These are phyloP conservation scores for Solanum chiquidenum DNA, from an alignment of 257 asterid species.

Conservation along the genomic window DNA sequence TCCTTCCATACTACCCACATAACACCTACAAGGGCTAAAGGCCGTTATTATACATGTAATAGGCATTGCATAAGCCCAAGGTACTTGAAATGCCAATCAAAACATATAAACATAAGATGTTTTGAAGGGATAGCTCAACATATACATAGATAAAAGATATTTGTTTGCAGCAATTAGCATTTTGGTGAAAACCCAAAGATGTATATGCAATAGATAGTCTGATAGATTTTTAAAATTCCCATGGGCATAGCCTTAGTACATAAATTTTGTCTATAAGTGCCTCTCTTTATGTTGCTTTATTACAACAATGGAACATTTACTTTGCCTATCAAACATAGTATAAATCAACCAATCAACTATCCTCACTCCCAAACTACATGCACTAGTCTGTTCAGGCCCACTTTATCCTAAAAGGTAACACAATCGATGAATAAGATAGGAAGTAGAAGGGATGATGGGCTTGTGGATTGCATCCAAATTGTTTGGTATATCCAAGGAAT, in stretches of 20 bases:
- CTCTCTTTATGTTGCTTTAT: neutral
- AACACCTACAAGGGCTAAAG: neutral
- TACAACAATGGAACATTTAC: neutral
- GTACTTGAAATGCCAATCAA: neutral
- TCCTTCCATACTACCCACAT: neutral
- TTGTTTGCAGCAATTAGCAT: neutral
- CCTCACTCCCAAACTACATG: neutral
- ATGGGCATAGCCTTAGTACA: neutral
- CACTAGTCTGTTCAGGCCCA: neutral
- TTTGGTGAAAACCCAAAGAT: neutral
- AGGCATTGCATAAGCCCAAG: neutral
- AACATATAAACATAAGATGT: neutral
- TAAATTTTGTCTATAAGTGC: neutral
- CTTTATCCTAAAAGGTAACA: neutral
- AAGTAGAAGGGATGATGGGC: neutral
- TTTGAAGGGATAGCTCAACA: neutral
- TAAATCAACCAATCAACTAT: neutral
- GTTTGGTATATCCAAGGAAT: neutral
- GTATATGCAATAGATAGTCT: neutral
- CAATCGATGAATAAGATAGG: neutral
- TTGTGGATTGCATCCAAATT: neutral
- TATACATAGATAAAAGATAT: neutral
- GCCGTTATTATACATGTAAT: neutral
- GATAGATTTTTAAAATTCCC: neutral
- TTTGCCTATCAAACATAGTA: neutral